A percentile compares a stretch with the other conserved stretches of the same genome.
These are phyloP conservation scores for Recurvomyces mirabilis DNA, from an alignment of 495 filamentous ascomycete genomes.

Conservation along the genomic window DNA sequence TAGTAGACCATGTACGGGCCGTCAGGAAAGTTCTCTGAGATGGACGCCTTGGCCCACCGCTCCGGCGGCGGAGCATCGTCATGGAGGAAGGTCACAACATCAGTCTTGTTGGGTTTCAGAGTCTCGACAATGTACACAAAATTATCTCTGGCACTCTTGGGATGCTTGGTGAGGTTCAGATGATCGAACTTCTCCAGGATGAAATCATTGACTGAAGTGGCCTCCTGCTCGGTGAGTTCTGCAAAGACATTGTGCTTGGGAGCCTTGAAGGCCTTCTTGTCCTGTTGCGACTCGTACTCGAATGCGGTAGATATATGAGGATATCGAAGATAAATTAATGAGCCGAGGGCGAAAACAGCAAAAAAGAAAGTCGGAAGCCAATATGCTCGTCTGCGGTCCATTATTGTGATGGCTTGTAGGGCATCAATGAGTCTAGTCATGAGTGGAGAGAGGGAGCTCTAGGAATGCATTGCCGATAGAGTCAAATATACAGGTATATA, in stretches of 20 bases:
- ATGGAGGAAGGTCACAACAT: slow-evolving; percentile 37
- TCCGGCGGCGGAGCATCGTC: slow-evolving; percentile 26
- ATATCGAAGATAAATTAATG: not conserved
- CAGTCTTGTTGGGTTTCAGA: slow-evolving; percentile 43
- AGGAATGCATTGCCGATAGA: too few relatives aligned
- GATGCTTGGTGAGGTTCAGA: slow-evolving; percentile 18
- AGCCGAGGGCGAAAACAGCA: too few relatives aligned
- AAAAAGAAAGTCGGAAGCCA: too few relatives aligned
- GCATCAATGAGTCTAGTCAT: too few relatives aligned
- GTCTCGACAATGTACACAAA: slow-evolving; percentile 34
- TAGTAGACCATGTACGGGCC: slow-evolving; percentile 37
- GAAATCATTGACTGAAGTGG: slow-evolving; percentile 14
- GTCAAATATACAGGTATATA: too few relatives aligned
- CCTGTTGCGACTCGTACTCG: slow-evolving; percentile 1
- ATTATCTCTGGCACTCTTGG: slow-evolving; percentile 19
- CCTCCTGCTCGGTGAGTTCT: slow-evolving; percentile 15
- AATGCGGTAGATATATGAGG: not conserved
- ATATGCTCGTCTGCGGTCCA: too few relatives aligned
- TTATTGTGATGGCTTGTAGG: too few relatives aligned
- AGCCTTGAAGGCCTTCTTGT: slow-evolving; percentile 7
- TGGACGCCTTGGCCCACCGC: slow-evolving; percentile 38
- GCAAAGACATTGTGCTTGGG: slow-evolving; percentile 20
- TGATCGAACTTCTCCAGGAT: slow-evolving; percentile 9
- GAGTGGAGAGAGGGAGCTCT: too few relatives aligned
- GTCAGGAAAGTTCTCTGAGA: slow-evolving; percentile 33